phyloP scores from a whole-genome alignment of 2,329 filamentous ascomycete genomes.

The Colletotrichum tabaci region DNA sequence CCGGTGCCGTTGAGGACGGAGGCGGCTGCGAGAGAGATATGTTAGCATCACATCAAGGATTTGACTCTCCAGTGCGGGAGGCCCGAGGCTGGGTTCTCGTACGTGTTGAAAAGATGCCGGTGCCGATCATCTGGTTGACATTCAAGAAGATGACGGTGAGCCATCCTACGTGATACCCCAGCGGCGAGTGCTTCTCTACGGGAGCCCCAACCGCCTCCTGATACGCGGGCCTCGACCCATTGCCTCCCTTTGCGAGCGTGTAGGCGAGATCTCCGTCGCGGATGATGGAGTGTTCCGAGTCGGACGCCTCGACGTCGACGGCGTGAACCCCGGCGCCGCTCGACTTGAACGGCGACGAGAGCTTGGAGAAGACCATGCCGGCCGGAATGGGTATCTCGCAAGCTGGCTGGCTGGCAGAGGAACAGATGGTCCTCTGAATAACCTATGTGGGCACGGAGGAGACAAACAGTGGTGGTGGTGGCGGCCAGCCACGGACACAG shows the following conservation, averaged over 20 bases:
- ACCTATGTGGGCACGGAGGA: background rate
- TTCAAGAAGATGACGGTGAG: constrained; percentile 73
- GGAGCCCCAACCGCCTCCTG: constrained; percentile 75
- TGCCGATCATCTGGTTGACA: constrained; percentile 74
- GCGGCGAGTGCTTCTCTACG: constrained; percentile 69
- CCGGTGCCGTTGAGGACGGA: constrained; percentile 71
- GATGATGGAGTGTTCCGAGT: constrained; percentile 48
- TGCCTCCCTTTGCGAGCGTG: constrained; percentile 60
- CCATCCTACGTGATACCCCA: constrained; percentile 72
- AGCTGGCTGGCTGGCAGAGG: background rate
- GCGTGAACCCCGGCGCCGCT: background rate
- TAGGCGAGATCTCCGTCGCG: constrained; percentile 59
- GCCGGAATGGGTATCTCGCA: background rate
- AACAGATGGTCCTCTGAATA: constrained; percentile 8
- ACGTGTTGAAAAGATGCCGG: constrained; percentile 76
- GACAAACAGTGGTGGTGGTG: background rate
- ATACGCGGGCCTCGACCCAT: constrained; percentile 65
- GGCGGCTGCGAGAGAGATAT: constrained; percentile 59
- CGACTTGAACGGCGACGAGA: constrained; percentile 11
- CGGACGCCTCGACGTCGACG: constrained; percentile 39
- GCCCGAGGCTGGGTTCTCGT: constrained; percentile 44
- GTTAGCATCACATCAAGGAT: constrained; percentile 20
- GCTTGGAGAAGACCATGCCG: constrained; percentile 30
- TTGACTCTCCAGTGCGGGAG: no score
- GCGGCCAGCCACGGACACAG: background rate